Base-by-base conservation (phyloP, 306 rosid species). In the Trifolium pratense region DNA sequence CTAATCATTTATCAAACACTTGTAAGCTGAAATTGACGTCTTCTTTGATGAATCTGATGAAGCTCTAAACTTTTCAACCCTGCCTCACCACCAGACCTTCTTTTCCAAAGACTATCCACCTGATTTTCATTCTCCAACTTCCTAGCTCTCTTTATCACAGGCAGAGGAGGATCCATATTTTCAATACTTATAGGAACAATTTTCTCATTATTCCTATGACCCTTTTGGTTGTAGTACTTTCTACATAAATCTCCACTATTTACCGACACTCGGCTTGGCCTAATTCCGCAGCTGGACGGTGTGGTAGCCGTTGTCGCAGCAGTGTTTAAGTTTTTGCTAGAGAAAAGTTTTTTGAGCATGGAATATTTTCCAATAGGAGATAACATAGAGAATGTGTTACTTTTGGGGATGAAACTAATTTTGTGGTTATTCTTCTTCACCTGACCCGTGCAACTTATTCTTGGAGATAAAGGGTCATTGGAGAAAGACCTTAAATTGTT, bases 381-480 rank as follows among this genome's bases (percentile, higher is more conserved):
- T 23, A 73, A 61, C 59, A 72, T 67, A 11, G 73, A 63, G n/a
- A 71, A 9, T 60, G 66, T 58, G 37, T 16, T 74, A 25, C 55
- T 76, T 79, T 71, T 83, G 15, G 71, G 0, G 4, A 58, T 76
- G 79, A 46, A 61, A 46, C 56, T 76, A 83, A 75, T 49, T 62
- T 72, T 76, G 15, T 60, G 42, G 87, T 89, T 90, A 81, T 80
- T 81, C 70, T 90, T 84, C 82, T 89, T 93, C 10, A 89, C 96
- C 70, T 93, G 97, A 66, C 98, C 98, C 79, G 76, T 86, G 87
- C 97, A 93, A 18, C 92, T 77, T 64, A 89, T 89, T 86, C 80
- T 87, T 2, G 98, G 98, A 48, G 98, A 93, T 51, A 76, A 15
- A 67, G 96, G 89, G 39, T 84, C 90, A 17, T 66, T 66, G 79